A percentile compares a stretch with the other conserved stretches of the same genome.
These are phyloP conservation scores for Carex littledalei DNA, from an alignment of 176 grass and related monocot genomes.

Conservation along the genomic window DNA sequence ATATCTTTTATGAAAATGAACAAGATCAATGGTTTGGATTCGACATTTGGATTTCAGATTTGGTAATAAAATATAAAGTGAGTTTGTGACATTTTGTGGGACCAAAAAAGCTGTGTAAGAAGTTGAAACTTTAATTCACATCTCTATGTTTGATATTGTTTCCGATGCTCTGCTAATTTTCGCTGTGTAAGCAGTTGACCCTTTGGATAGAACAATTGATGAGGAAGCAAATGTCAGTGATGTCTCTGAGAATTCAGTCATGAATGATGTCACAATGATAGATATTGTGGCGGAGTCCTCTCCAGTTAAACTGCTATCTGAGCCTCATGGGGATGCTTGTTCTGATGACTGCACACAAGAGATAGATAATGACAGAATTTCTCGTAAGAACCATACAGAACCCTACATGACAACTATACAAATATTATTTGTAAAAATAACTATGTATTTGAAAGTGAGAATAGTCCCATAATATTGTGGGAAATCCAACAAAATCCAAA, in stretches of 20 bases:
- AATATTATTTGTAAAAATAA: background rate
- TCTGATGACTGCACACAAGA: background rate
- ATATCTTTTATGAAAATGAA: too few species aligned
- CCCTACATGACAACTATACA: background rate
- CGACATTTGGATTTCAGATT: too few species aligned
- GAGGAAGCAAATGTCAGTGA: background rate
- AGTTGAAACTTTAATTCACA: background rate
- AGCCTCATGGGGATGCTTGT: background rate
- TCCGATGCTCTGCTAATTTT: background rate
- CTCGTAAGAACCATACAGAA: conserved; percentile 8
- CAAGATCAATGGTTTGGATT: too few species aligned
- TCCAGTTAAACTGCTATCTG: background rate
- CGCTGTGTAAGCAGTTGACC: background rate
- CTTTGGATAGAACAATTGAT: background rate
- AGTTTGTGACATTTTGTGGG: too few species aligned
- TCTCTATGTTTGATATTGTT: background rate
- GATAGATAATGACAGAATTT: background rate
- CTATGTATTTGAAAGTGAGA: background rate
- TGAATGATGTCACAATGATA: background rate
- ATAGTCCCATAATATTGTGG: background rate
- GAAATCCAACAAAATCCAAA: background rate
- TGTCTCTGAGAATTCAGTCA: background rate
- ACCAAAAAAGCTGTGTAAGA: too few species aligned
- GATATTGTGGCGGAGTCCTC: background rate
- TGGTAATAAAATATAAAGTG: too few species aligned